These are phyloP conservation scores for Trifolium repens DNA, from an alignment of 306 rosid genomes.

Conservation along the genomic window DNA sequence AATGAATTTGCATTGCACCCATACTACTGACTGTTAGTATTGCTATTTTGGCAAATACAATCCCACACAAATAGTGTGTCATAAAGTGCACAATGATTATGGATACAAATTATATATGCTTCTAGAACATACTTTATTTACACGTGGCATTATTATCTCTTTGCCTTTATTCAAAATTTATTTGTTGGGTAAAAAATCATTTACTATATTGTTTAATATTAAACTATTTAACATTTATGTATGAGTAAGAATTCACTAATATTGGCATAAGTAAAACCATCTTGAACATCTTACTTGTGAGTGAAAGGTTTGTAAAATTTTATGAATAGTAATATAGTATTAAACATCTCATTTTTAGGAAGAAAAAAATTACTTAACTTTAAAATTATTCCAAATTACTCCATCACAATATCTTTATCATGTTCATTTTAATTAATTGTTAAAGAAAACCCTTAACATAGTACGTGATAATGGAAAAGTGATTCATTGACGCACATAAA, in stretches of 20 bases:
- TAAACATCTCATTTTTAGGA: too few relatives aligned
- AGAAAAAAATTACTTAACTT: too few relatives aligned
- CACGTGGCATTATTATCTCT: constrained; percentile 40
- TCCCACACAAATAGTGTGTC: not conserved
- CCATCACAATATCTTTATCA: too few relatives aligned
- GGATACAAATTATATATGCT: constrained; percentile 9
- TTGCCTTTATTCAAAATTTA: not conserved
- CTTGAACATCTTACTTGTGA: too few relatives aligned
- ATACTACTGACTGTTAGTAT: not conserved
- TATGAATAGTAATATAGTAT: too few relatives aligned
- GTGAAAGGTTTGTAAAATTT: too few relatives aligned
- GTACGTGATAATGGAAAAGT: too few relatives aligned
- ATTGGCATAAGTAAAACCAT: not conserved
- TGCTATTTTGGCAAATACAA: constrained; percentile 1
- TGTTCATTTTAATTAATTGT: too few relatives aligned
- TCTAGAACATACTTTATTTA: constrained; percentile 14
- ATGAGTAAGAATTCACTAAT: not conserved
- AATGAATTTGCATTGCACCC: constrained; percentile 16
- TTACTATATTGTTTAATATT: not conserved
- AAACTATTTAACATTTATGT: not conserved
- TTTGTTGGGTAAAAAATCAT: not conserved
- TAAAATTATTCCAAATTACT: too few relatives aligned
- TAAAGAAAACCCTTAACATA: not conserved
- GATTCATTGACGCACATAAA: not conserved
- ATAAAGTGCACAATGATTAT: not conserved